A percentile compares a stretch with the other conserved stretches of the same genome.
These are phyloP conservation scores for Colletotrichum trifolii DNA, from an alignment of 2,329 filamentous ascomycete species.

Conservation along the genomic window DNA sequence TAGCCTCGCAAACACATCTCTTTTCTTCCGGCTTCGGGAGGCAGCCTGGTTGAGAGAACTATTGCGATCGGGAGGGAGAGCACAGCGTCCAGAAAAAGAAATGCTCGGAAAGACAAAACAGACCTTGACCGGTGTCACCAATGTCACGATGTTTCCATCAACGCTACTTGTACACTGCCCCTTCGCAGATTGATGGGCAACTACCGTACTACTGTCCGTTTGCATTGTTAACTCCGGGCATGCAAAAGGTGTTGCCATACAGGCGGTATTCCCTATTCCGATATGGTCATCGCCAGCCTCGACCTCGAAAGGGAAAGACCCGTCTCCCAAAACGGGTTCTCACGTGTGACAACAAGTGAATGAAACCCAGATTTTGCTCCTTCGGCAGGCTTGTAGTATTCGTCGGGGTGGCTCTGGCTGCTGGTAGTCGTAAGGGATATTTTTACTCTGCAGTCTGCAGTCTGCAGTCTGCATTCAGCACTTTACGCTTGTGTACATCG, in stretches of 20 bases:
- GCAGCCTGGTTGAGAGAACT: too few species aligned
- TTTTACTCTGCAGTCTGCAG: slow-evolving; percentile 29
- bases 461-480: slow-evolving; percentile 7
- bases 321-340: slow-evolving; percentile 15
- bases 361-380: not conserved
- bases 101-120: too few species aligned
- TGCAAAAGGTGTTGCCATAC: too few species aligned
- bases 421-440: slow-evolving; percentile 23
- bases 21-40: too few species aligned
- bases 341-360: slow-evolving; percentile 4
- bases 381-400: not conserved
- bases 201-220: too few species aligned
- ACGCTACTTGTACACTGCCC: too few species aligned
- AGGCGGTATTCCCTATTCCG: not conserved
- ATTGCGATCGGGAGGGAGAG: too few species aligned
- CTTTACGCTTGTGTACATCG: too few species aligned
- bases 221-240: too few species aligned
- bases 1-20: too few species aligned
- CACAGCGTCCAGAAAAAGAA: too few species aligned
- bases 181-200: too few species aligned
- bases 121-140: not conserved
- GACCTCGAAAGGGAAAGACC: slow-evolving; percentile 23
- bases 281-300: slow-evolving; percentile 2
- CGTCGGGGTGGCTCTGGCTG: slow-evolving; percentile 29
- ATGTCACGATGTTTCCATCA: not conserved